phyloP scores from a whole-genome alignment of 108 stramenopile genomes.

The Aureococcus anophagefferens region DNA sequence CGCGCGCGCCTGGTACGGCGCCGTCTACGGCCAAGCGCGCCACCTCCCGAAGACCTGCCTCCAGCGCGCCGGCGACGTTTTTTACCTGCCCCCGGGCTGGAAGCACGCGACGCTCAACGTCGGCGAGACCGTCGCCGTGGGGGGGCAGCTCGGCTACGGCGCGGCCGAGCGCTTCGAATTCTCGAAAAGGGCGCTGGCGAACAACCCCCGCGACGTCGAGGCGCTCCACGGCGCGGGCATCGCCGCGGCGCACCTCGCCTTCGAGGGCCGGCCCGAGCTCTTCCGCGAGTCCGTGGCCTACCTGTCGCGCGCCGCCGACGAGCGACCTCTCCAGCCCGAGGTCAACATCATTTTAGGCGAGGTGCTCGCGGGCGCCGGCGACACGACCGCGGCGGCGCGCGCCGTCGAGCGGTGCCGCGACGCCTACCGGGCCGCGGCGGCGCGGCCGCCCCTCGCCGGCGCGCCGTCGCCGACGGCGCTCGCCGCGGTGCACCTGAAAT shows the following conservation, averaged over 20 bases:
- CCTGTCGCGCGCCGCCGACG: no score
- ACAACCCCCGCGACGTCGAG: not conserved
- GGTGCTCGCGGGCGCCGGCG: not conserved
- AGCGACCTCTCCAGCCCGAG: not conserved
- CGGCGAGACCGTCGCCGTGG: slow-evolving; percentile 18
- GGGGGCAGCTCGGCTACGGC: not conserved
- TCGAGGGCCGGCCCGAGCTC: no score
- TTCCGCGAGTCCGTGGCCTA: no score
- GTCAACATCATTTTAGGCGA: not conserved
- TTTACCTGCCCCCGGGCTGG: slow-evolving; percentile 28
- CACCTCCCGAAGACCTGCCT: not conserved
- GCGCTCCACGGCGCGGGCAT: not conserved
- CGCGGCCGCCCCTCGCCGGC: not conserved
- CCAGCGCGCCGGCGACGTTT: slow-evolving; percentile 27
- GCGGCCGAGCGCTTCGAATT: not conserved
- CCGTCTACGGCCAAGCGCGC: not conserved
- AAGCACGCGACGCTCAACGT: slow-evolving; percentile 32
- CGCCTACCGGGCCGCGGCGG: not conserved
- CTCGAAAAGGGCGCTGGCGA: not conserved
- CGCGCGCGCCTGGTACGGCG: slow-evolving; percentile 11
- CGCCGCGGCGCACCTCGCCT: not conserved
- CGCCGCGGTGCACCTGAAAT: not conserved
- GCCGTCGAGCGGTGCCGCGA: not conserved
- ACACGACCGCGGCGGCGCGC: not conserved
- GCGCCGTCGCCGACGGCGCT: not conserved